These are phyloP conservation scores for Moniliophthora roreri DNA, from an alignment of 1,284 basidiomycete species.

Conservation along the genomic window DNA sequence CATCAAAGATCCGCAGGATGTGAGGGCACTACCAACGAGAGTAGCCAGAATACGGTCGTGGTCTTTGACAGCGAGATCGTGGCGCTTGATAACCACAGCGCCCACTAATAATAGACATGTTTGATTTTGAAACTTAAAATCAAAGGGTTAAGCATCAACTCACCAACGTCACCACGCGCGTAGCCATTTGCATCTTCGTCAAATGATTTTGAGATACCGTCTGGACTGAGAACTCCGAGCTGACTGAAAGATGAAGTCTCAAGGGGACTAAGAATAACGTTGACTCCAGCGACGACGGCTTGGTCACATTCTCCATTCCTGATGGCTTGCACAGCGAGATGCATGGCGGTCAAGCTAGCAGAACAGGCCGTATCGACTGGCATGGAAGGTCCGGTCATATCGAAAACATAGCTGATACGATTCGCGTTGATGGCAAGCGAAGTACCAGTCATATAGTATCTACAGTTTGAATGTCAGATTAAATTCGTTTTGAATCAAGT, in stretches of 20 bases:
- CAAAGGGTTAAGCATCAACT: not conserved
- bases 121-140: no score
- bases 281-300: slow-evolving; percentile 41
- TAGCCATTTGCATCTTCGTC: slow-evolving; percentile 4
- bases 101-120: not conserved
- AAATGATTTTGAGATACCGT: slow-evolving; percentile 4
- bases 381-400: slow-evolving; percentile 37
- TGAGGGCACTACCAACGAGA: not conserved
- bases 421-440: slow-evolving; percentile 5
- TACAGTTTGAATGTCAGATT: not conserved
- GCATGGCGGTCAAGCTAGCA: slow-evolving; percentile 43
- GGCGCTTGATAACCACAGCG: slow-evolving; percentile 2
- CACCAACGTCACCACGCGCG: slow-evolving; percentile 2
- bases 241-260: slow-evolving; percentile 6
- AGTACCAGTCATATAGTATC: slow-evolving; percentile 6
- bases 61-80: slow-evolving; percentile 1
- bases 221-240: slow-evolving; percentile 5
- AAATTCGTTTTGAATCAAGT: no score
- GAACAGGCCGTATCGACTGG: slow-evolving; percentile 52
- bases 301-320: slow-evolving; percentile 44
- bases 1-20: slow-evolving; percentile 3
- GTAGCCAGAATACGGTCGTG: slow-evolving; percentile 1
- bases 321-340: slow-evolving; percentile 47
- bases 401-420: slow-evolving; percentile 6
- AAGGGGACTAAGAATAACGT: slow-evolving; percentile 1